These are phyloP conservation scores for Cladophialophora carrionii DNA, from an alignment of 2,329 filamentous ascomycete genomes.

Conservation along the genomic window DNA sequence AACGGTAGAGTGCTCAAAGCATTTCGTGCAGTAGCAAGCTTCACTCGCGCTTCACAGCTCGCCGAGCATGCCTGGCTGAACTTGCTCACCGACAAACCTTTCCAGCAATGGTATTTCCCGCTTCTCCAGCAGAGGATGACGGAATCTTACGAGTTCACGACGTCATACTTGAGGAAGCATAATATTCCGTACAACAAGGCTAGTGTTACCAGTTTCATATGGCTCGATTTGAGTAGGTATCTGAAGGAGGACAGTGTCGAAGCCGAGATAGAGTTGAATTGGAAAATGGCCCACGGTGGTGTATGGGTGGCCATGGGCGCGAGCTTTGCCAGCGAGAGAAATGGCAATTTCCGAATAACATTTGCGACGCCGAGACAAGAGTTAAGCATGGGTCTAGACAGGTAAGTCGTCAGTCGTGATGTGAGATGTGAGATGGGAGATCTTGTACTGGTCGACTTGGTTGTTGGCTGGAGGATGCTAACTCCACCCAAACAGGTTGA, in stretches of 20 bases:
- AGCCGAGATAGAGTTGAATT: slow-evolving; percentile 29
- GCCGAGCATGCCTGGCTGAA: slow-evolving; percentile 44
- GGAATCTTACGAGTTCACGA: slow-evolving; percentile 30
- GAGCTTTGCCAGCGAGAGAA: slow-evolving; percentile 30
- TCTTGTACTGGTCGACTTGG: not conserved
- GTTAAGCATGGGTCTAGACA: slow-evolving; percentile 29
- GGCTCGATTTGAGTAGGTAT: slow-evolving; percentile 32
- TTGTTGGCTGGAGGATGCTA: not conserved
- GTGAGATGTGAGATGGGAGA: not conserved
- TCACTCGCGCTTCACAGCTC: slow-evolving; percentile 54
- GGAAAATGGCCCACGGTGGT: slow-evolving; percentile 29
- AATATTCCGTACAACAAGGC: slow-evolving; percentile 30
- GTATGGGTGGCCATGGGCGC: slow-evolving; percentile 33
- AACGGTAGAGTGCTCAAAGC: slow-evolving; percentile 49
- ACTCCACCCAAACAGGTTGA: slow-evolving; percentile 15
- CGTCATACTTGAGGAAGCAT: slow-evolving; percentile 20
- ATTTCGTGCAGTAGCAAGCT: slow-evolving; percentile 48
- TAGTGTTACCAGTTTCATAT: slow-evolving; percentile 33
- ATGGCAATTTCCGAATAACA: slow-evolving; percentile 33
- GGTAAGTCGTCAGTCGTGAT: slow-evolving; percentile 18
- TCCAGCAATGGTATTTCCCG: slow-evolving; percentile 30
- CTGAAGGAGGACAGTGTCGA: slow-evolving; percentile 26
- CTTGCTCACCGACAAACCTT: slow-evolving; percentile 28
- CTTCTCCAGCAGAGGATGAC: slow-evolving; percentile 29
- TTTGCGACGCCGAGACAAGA: slow-evolving; percentile 33